Base-by-base conservation (phyloP, 495 filamentous ascomycete genomes). In the Pyrenula aspistea region DNA sequence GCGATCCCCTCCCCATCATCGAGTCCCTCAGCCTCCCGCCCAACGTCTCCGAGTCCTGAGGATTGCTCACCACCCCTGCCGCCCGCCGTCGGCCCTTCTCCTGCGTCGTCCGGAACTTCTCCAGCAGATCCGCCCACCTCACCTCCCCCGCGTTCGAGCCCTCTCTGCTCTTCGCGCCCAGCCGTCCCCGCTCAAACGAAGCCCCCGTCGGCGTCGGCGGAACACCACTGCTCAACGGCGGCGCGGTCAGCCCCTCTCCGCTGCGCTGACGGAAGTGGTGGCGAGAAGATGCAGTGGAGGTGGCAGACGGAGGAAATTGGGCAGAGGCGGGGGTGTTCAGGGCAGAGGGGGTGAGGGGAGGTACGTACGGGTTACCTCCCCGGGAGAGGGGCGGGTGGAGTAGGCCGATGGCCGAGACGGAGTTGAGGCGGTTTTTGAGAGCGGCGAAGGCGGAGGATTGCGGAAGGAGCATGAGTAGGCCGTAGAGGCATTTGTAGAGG, bases 401-500 rank as follows among this genome's bases (percentile, higher is more conserved):
- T 64, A 95, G 95, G 22, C 93, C 93, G 66, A 97, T 97, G 53
- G 91, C 91, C 75, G 87, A 91, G 58, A 97, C 94, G 71, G 87
- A 93, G 68, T 95, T 95, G 51, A 99, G 76, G 48, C 94, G 88
- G 66, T 99, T 99, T 65, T 96, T 99, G 23, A 99, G 77, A 1
- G 91, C 91, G 8, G 91, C 92, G 69, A 99, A 99, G 11, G 94
- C 94, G 24, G 91, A 92, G 22, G 90, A 95, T 69, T 99, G 94
- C 1, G 94, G 94, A 12, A 99, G 81, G 50, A 99, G 85, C 94
- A 99, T 99, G 55, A 99, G 76, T 11, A 99, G 78, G 25, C 94
- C 94, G 64, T 96, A 99, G 12, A 99, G 83, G 69, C 92, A 97
- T 74, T 99, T 99, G 73, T 99, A 97, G 1, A 99, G 77, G 65